Base-by-base conservation (phyloP, 768 basidiomycete species). In the Hydnomerulius pinastri region DNA sequence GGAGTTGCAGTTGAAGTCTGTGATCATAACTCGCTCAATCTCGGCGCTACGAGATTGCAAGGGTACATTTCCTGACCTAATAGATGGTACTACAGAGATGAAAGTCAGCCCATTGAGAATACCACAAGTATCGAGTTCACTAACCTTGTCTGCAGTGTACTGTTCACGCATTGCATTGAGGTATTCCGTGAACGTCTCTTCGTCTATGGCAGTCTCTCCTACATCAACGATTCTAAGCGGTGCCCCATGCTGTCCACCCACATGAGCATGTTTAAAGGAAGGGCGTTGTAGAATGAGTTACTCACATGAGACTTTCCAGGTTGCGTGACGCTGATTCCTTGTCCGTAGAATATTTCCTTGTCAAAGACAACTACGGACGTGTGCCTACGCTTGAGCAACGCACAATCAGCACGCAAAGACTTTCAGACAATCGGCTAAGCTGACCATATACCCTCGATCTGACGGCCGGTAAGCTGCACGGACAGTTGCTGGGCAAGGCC, bases 1-100 rank as follows among this genome's bases (percentile, higher is more conserved):
- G 2, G 90, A 88, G 67, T 98, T 98, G 69, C 94, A 97, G 61
- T 97, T 97, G 57, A 95, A 95, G 36, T 96, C 92, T 87, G 54
- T 45, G 10, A 17, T 35, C 10, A 40, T 21, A 11, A 33, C n/a
- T 21, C 36, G 24, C 15, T 53, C 36, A 36, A 51, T 37, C 4
- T 8, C 39, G 13, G 17, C 9, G 17, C 10, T 18, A 13, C 7
- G 10, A 13, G 7, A 6, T 37, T 17, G 6, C 17, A 12, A 37
- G 7, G 11, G 9, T 29, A 21, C 3, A 17, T 12, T 20, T 40
- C 43, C 67, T 50, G 63, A 88, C 89, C 87, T 77, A 92, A 67
- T n/a, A 92, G 74, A 66, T 93, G 91, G 61, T 93, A 93, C 90
- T 92, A 57, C 27, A 24, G 30, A 15, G n/a, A 15, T 28, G 29